These are phyloP conservation scores for Gaertneriomyces sp. DNA, from an alignment of 192 early-diverging fungal species.

Conservation along the genomic window DNA sequence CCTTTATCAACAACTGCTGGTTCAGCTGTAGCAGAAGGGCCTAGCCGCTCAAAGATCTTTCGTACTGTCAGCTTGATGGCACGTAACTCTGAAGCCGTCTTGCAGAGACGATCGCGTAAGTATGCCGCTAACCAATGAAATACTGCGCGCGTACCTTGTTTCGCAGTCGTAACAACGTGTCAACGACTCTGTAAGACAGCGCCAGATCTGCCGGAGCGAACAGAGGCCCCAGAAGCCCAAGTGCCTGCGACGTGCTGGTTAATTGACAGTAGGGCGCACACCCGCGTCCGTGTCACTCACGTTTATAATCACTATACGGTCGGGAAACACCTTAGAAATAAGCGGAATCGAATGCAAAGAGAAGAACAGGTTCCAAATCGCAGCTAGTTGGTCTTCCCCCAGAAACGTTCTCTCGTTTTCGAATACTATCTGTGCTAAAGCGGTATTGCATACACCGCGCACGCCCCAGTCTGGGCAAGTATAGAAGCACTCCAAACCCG, in stretches of 20 bases:
- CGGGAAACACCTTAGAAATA: conserved; percentile 48
- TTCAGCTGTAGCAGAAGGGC: conserved; percentile 10
- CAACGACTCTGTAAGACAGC: conserved; percentile 39
- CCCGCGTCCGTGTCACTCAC: conserved; percentile 15
- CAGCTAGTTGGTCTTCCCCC: conserved; percentile 55
- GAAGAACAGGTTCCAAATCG: conserved; percentile 61
- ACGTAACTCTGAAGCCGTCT: conserved; percentile 46
- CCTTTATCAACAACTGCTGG: conserved; percentile 10
- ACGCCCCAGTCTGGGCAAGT: conserved; percentile 46
- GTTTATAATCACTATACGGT: conserved; percentile 53
- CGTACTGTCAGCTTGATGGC: conserved; percentile 46
- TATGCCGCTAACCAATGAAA: no score
- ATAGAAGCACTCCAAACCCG: conserved; percentile 59
- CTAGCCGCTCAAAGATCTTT: conserved; percentile 43
- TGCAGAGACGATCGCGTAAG: no score
- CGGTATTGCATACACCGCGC: conserved; percentile 51
- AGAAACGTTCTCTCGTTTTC: conserved; percentile 54
- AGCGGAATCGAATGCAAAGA: conserved; percentile 40
- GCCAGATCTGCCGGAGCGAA: conserved; percentile 42
- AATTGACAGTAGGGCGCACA: not conserved
- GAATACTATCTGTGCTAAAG: conserved; percentile 47
- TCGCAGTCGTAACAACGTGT: conserved; percentile 39
- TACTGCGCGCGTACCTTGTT: conserved; percentile 35
- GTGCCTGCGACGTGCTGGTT: conserved; percentile 29
- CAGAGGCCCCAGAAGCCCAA: conserved; percentile 45